Percentiles rank a stretch among this genome's conserved stretches.
These are phyloP conservation scores for Epichloe elymi DNA, from an alignment of 2,329 filamentous ascomycete species.

Conservation along the genomic window DNA sequence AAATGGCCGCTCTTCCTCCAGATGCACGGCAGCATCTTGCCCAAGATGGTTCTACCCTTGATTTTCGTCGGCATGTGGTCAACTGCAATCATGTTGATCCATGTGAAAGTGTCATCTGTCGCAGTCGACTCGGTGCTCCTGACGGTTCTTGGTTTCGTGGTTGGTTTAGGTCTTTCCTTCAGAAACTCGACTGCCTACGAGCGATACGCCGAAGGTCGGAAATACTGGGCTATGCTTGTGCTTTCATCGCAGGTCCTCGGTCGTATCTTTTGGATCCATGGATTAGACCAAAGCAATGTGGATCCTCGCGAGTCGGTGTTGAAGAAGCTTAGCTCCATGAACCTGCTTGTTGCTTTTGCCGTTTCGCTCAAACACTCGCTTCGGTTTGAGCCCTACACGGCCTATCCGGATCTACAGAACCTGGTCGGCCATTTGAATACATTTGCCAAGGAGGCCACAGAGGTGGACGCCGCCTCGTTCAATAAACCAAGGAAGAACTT, in stretches of 20 bases:
- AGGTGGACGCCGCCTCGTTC: conserved; percentile 21
- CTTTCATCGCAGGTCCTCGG: conserved; percentile 54
- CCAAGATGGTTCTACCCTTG: conserved; percentile 61
- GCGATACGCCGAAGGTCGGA: conserved; percentile 51
- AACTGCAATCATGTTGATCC: conserved; percentile 47
- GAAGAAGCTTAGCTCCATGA: conserved; percentile 60
- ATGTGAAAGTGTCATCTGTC: conserved; percentile 27
- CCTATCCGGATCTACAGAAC: conserved; percentile 60
- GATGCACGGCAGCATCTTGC: conserved; percentile 62
- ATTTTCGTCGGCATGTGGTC: conserved; percentile 50
- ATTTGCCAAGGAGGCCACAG: conserved; percentile 47
- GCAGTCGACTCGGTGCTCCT: conserved; percentile 37
- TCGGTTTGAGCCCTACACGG: conserved; percentile 69
- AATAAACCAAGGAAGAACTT: conserved; percentile 29
- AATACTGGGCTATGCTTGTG: conserved; percentile 47
- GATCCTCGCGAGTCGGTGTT: conserved; percentile 54
- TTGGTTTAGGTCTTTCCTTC: conserved; percentile 67
- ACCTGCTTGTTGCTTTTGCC: conserved; percentile 67
- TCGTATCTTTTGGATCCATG: conserved; percentile 74
- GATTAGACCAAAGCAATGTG: conserved; percentile 37
- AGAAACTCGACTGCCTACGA: conserved; percentile 68
- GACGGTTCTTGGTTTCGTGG: conserved; percentile 70
- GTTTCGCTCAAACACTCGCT: conserved; percentile 69
- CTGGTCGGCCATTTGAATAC: conserved; percentile 62
- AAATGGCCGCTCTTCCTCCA: conserved; percentile 67